Conservation (phyloP, 306 rosid species). For the Pterocarpus macrocarpus region DNA sequence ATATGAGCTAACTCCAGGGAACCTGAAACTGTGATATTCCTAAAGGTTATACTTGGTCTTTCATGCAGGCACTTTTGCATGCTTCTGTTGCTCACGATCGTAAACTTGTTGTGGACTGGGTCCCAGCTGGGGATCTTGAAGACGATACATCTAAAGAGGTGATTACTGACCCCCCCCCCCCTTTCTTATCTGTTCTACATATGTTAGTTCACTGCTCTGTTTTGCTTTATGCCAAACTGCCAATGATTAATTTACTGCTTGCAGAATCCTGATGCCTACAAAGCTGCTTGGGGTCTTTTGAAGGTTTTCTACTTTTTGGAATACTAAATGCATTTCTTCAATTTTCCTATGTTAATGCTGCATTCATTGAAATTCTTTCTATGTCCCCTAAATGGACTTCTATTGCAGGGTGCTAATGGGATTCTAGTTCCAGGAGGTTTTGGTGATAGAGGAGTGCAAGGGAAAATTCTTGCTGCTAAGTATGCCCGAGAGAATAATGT, state of each 20-base stretch:
- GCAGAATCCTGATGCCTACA: constrained; percentile 73
- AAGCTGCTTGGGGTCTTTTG: constrained; percentile 82
- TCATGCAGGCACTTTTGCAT: constrained; percentile 79
- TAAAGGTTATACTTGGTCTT: constrained; percentile 35
- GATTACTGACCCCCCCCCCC: constrained; percentile 40
- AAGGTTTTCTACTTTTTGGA: constrained; percentile 62
- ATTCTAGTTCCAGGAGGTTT: constrained; percentile 97
- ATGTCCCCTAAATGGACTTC: constrained; percentile 40
- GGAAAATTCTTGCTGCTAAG: constrained; percentile 93
- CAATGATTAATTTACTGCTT: constrained; percentile 42
- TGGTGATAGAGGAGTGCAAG: constrained; percentile 93
- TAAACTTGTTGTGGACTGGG: constrained; percentile 82
- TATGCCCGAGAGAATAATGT: constrained; percentile 80
- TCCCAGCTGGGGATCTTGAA: constrained; percentile 86
- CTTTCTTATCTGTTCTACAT: constrained; percentile 1
- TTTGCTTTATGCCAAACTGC: background rate
- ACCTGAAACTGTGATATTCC: no score
- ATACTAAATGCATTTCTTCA: constrained; percentile 26
- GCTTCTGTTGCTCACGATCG: constrained; percentile 75
- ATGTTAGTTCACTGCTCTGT: constrained; percentile 25
- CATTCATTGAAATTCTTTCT: constrained; percentile 23
- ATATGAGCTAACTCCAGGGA: no score
- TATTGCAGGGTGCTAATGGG: constrained; percentile 86
- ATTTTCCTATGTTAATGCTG: constrained; percentile 1
- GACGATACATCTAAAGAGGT: constrained; percentile 67